Percentiles rank a stretch among this genome's conserved stretches.
These are phyloP conservation scores for Trametes maxima DNA, from an alignment of 768 basidiomycete genomes.

Conservation along the genomic window DNA sequence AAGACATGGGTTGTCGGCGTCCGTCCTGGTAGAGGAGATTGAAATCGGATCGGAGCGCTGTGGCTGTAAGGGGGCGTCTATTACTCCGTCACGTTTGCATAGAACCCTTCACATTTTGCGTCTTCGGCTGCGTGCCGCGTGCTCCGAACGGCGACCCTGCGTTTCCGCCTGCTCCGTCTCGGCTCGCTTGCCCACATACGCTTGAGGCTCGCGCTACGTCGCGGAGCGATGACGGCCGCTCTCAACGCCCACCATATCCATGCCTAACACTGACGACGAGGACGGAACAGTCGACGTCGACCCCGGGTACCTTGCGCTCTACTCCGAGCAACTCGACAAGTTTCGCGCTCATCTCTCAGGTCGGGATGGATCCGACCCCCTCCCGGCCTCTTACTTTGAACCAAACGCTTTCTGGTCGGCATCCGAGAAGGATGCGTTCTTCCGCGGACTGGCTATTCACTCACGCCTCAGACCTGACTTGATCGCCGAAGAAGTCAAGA, in stretches of 20 bases:
- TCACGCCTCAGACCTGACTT: conserved; percentile 79
- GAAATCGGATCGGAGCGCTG: too few species aligned
- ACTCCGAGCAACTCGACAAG: conserved; percentile 39
- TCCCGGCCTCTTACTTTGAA: conserved; percentile 35
- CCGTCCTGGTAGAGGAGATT: too few species aligned
- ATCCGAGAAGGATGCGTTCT: conserved; percentile 71
- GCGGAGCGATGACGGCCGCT: conserved; percentile 13
- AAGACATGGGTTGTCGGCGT: too few species aligned
- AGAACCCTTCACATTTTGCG: not conserved
- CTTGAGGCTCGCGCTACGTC: conserved; percentile 2
- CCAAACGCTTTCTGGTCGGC: conserved; percentile 58
- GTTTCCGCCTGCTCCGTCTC: not conserved
- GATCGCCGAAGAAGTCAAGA: conserved; percentile 65
- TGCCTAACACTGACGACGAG: conserved; percentile 20
- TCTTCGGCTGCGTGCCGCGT: not conserved
- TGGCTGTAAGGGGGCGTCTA: not conserved
- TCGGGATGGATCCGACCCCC: conserved; percentile 35
- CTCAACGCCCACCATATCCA: not conserved
- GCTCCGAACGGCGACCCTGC: not conserved
- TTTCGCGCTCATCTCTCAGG: conserved; percentile 43
- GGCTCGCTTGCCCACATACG: not conserved
- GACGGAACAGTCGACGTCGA: conserved; percentile 13
- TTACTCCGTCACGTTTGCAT: conserved; percentile 6
- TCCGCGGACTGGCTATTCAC: conserved; percentile 64
- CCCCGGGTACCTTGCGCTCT: conserved; percentile 31